Evolutionary conservation across 192 early-diverging fungal genomes (phyloP).

Genomic region (Linnemannia zychae): DNA sequence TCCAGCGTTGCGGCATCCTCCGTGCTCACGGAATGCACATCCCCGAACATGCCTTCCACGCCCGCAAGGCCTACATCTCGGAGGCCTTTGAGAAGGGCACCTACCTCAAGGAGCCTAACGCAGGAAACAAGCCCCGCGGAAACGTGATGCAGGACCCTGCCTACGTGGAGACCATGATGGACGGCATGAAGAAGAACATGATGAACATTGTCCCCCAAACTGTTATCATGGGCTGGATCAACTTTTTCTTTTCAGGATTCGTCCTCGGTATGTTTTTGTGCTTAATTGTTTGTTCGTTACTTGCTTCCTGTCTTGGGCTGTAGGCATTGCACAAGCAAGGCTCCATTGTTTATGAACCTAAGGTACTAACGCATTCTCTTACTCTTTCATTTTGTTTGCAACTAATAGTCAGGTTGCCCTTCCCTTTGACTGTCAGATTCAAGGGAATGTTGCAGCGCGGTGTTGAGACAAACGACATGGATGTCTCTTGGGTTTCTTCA

Average conservation of each 20-base stretch:
- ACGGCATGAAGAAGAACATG: slow-evolving; percentile 98
- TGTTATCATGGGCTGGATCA: slow-evolving; percentile 99
- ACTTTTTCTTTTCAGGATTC: slow-evolving; percentile 99
- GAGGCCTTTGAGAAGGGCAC: slow-evolving; percentile 84
- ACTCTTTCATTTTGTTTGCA: not conserved
- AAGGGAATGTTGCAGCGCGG: slow-evolving; percentile 98
- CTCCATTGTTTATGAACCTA: not conserved
- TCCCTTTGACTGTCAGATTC: slow-evolving; percentile 96
- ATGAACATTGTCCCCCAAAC: slow-evolving; percentile 98
- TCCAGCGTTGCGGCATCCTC: slow-evolving; percentile 80
- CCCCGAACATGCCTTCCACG: slow-evolving; percentile 77
- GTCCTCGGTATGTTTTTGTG: slow-evolving; percentile 80
- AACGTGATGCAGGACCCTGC: slow-evolving; percentile 95
- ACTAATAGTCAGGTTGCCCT: slow-evolving; percentile 91
- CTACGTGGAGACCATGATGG: slow-evolving; percentile 97
- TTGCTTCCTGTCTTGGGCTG: no score
- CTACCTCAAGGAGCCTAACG: slow-evolving; percentile 89
- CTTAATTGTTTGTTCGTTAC: slow-evolving; percentile 15
- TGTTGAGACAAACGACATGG: slow-evolving; percentile 96
- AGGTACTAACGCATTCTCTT: not conserved
- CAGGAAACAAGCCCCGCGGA: slow-evolving; percentile 66
- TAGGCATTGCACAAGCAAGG: no score
- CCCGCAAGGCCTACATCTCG: slow-evolving; percentile 78
- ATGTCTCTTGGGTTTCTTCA: slow-evolving; percentile 97
- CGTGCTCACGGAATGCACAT: slow-evolving; percentile 78